phyloP scores from a whole-genome alignment of 371 early-diverging fungal genomes.

The Smittium mucronatum region DNA sequence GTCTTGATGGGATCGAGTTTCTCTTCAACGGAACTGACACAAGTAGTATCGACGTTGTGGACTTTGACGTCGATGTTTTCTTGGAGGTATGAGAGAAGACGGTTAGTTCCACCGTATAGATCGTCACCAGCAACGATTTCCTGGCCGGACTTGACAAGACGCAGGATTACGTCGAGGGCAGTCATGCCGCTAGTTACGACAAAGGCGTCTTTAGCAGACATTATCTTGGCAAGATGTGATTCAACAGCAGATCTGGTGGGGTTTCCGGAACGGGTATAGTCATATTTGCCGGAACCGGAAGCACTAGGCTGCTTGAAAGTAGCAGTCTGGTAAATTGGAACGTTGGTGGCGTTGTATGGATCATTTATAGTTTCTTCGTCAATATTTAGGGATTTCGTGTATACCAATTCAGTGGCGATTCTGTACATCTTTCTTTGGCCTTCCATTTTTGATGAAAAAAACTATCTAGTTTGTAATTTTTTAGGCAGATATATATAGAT shows the following conservation, averaged over 20 bases:
- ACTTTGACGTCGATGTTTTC: slow-evolving; percentile 48
- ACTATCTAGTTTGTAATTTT: no score
- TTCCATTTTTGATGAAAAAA: no score
- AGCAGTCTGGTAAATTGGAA: slow-evolving; percentile 93
- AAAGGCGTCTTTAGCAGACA: slow-evolving; percentile 73
- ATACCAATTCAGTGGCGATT: slow-evolving; percentile 78
- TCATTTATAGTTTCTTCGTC: slow-evolving; percentile 40
- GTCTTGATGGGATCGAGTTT: slow-evolving; percentile 58
- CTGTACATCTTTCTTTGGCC: slow-evolving; percentile 39
- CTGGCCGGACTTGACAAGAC: slow-evolving; percentile 54
- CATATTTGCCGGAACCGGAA: slow-evolving; percentile 76
- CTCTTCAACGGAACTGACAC: slow-evolving; percentile 41
- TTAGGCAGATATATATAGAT: no score
- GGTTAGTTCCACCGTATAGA: slow-evolving; percentile 93
- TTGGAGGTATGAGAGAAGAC: slow-evolving; percentile 87
- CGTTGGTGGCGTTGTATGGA: slow-evolving; percentile 78
- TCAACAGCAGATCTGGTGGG: slow-evolving; percentile 86
- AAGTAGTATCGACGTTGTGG: slow-evolving; percentile 71
- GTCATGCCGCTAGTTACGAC: slow-evolving; percentile 89
- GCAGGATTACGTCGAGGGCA: slow-evolving; percentile 77
- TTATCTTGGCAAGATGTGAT: slow-evolving; percentile 78
- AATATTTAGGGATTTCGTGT: slow-evolving; percentile 50
- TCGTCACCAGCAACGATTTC: slow-evolving; percentile 87
- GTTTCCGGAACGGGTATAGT: slow-evolving; percentile 92
- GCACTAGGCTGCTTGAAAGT: slow-evolving; percentile 83